Conservation (phyloP, 1,284 basidiomycete genomes). For the Pseudozyma hubeiensis region DNA sequence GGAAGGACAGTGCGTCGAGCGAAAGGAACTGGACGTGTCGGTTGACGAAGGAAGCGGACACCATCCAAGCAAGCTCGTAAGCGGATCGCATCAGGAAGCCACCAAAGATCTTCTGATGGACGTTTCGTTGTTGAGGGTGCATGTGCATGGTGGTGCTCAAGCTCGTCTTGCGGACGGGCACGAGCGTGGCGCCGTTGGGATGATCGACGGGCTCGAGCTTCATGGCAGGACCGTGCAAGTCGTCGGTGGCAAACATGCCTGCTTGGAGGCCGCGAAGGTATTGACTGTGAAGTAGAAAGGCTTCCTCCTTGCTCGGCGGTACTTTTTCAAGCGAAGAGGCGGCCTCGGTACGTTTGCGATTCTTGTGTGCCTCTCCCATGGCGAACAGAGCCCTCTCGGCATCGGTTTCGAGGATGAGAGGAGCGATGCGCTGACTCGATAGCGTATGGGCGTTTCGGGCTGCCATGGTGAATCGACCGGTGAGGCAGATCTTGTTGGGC, state of each 20-base stretch:
- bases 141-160: conserved; percentile 61
- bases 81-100: conserved; percentile 62
- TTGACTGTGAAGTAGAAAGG: conserved; percentile 64
- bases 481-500: conserved; percentile 62
- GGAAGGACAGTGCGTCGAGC: conserved; percentile 65
- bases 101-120: conserved; percentile 61
- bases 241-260: conserved; percentile 45
- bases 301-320: conserved; percentile 68
- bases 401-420: conserved; percentile 55
- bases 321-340: conserved; percentile 58
- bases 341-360: conserved; percentile 59
- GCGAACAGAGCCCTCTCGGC: conserved; percentile 63
- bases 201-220: conserved; percentile 17
- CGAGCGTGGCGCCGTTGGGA: conserved; percentile 37
- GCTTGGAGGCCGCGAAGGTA: conserved; percentile 56
- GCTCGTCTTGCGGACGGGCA: conserved; percentile 56
- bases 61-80: conserved; percentile 69
- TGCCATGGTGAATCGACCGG: conserved; percentile 69
- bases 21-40: conserved; percentile 68
- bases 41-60: conserved; percentile 61
- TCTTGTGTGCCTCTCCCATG: conserved; percentile 66
- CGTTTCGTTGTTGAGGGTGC: conserved; percentile 65
- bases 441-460: conserved; percentile 59
- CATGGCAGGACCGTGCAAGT: conserved; percentile 22
- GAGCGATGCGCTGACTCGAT: conserved; percentile 58